phyloP scores from a whole-genome alignment of 2,329 filamentous ascomycete species.

The Talaromyces marneffei region DNA sequence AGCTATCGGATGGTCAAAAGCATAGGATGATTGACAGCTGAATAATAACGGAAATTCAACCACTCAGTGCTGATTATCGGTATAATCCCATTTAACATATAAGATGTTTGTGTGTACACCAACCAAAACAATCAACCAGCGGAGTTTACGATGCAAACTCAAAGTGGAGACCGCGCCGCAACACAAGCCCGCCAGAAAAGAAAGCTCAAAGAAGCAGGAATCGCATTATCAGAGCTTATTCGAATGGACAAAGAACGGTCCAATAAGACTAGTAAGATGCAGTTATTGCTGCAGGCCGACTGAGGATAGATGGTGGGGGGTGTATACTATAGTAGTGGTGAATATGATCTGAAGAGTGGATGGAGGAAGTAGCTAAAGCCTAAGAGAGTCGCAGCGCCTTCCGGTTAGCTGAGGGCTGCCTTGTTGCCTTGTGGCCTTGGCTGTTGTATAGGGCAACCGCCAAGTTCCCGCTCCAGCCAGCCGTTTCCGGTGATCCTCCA shows the following conservation, averaged over 20 bases:
- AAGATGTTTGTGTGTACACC: background rate
- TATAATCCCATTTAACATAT: background rate
- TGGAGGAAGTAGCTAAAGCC: background rate
- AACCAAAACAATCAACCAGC: conserved; percentile 7
- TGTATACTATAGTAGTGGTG: background rate
- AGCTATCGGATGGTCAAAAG: background rate
- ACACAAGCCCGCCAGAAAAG: conserved; percentile 4
- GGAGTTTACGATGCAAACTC: conserved; percentile 11
- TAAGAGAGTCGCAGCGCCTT: background rate
- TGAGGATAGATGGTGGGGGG: background rate
- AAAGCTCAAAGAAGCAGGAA: conserved; percentile 7
- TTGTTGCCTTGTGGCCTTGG: conserved; percentile 15
- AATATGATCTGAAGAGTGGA: background rate
- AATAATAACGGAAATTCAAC: too few relatives aligned
- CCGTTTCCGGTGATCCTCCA: background rate
- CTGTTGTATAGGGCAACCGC: conserved; percentile 30
- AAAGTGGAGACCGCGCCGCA: conserved; percentile 11
- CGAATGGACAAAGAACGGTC: background rate
- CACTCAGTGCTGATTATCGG: background rate
- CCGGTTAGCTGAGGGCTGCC: conserved; percentile 15
- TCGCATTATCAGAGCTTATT: conserved; percentile 4
- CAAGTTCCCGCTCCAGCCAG: conserved; percentile 12
- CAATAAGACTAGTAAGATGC: conserved; percentile 1
- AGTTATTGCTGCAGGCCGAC: background rate
- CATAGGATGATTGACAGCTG: background rate